Base-by-base conservation (phyloP, 2,329 filamentous ascomycete species). In the Escovopsis weberi region DNA sequence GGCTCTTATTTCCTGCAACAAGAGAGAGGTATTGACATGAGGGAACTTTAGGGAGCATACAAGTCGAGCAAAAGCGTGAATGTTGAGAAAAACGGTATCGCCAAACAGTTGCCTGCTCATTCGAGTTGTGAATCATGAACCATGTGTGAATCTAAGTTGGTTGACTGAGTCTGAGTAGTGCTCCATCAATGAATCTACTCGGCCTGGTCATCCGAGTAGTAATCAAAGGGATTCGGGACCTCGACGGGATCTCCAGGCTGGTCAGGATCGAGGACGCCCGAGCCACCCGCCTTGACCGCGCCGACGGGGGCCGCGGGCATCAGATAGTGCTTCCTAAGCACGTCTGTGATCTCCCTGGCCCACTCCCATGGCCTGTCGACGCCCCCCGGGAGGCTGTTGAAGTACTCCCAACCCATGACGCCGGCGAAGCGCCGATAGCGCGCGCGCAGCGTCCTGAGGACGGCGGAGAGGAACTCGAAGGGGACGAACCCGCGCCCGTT, bases 351-450 rank as follows among this genome's bases (percentile, higher is more conserved):
- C 44, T 71, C 69, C 38, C 69, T 70, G 0, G 83, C 84, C 87
- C 87, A 94, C 50, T 83, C 69, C 81, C 82, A 89, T 0, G 85
- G 83, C 43, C 69, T 63, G 11, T 66, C 65, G 2, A 56, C 57
- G 23, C 74, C 79, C 1, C 79, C 80, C 0, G 84, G 82, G 45
- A 78, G 59, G 43, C 80, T 76, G 64, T 94, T 93, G 64, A 89
- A 94, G 58, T 91, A 94, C 64, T 95, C 88, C 88, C 88, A 95
- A 2, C 86, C 86, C 79, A 91, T 91, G 6, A 95, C 78, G 1
- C 88, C 88, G 1, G 87, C 88, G 58, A 94, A 91, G 1, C 65
- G 65, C 1, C 74, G 73, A 52, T 84, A 84, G 42, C 63, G 57
- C 3, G 51, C 53, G n/a, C 59, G 54, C 26, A 76, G 52, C 3